Evolutionary conservation across 345 rosid species (phyloP).

Genomic region (Excoecaria agallocha): DNA sequence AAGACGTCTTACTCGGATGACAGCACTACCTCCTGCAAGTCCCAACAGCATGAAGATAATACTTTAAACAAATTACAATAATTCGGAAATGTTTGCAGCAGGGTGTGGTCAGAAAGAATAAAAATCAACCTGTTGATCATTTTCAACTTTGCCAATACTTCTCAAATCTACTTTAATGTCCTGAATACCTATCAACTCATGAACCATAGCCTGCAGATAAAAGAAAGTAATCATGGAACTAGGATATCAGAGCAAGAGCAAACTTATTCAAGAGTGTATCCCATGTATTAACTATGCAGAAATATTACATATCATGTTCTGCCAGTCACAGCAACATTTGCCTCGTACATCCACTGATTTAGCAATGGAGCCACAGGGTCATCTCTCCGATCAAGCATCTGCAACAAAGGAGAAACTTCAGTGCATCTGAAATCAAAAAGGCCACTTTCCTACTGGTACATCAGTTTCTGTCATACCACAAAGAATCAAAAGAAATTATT

Average conservation of each 20-base stretch:
- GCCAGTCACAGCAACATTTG: constrained; percentile 26
- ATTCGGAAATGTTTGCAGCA: not conserved
- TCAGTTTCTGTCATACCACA: constrained; percentile 65
- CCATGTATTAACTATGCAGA: constrained; percentile 12
- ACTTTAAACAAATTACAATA: not conserved
- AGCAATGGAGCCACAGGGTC: constrained; percentile 93
- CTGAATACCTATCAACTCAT: constrained; percentile 84
- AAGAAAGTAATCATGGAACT: constrained; percentile 22
- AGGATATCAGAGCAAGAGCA: constrained; percentile 13
- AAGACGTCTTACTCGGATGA: constrained; percentile 94
- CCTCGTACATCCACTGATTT: constrained; percentile 99
- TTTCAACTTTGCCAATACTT: constrained; percentile 57
- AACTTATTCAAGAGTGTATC: constrained; percentile 1
- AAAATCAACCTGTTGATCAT: constrained; percentile 78
- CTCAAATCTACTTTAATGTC: constrained; percentile 93
- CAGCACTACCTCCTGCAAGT: constrained; percentile 80
- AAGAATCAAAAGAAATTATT: constrained; percentile 14
- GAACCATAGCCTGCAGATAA: constrained; percentile 83
- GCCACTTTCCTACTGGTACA: constrained; percentile 98
- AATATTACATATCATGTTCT: not conserved
- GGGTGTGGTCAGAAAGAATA: constrained; percentile 15
- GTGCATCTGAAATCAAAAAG: constrained; percentile 91
- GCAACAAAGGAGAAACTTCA: constrained; percentile 82
- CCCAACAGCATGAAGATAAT: constrained; percentile 17
- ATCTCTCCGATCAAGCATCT: constrained; percentile 90